Evolutionary conservation across 2,329 filamentous ascomycete genomes (phyloP).

Genomic region (Apiospora hydei): DNA sequence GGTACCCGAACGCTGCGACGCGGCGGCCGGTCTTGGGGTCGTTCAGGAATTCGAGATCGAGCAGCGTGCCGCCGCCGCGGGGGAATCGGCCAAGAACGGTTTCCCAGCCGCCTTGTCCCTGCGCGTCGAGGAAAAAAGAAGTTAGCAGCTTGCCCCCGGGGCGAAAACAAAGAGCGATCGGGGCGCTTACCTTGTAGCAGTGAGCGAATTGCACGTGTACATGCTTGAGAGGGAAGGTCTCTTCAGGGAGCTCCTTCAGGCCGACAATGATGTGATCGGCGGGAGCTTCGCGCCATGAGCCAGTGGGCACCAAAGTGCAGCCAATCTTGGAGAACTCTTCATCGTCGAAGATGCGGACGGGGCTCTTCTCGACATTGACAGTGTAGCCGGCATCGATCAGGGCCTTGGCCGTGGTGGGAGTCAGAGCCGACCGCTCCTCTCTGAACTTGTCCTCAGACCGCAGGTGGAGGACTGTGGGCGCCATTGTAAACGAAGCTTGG

Average conservation of each 20-base stretch:
- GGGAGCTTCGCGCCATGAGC: slow-evolving; percentile 73
- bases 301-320: slow-evolving; percentile 69
- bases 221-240: slow-evolving; percentile 76
- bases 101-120: slow-evolving; percentile 76
- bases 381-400: slow-evolving; percentile 74
- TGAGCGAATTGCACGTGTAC: slow-evolving; percentile 76
- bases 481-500: slow-evolving; percentile 31
- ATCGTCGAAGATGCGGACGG: slow-evolving; percentile 71
- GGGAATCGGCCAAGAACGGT: slow-evolving; percentile 81
- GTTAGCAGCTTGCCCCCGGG: neutral
- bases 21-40: slow-evolving; percentile 71
- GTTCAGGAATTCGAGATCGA: slow-evolving; percentile 87
- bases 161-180: no score
- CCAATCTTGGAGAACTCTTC: slow-evolving; percentile 68
- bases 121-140: neutral
- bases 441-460: slow-evolving; percentile 67
- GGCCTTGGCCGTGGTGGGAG: slow-evolving; percentile 56
- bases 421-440: slow-evolving; percentile 59
- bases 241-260: slow-evolving; percentile 79
- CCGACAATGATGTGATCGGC: slow-evolving; percentile 75
- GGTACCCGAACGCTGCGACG: slow-evolving; percentile 76
- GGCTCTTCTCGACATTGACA: slow-evolving; percentile 71
- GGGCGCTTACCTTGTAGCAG: slow-evolving; percentile 67
- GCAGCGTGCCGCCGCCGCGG: slow-evolving; percentile 76
- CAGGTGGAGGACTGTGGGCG: slow-evolving; percentile 56